Percentiles rank a stretch among this genome's conserved stretches.
Conservation (phyloP, 306 rosid genomes). For the Cajanus cajan region DNA sequence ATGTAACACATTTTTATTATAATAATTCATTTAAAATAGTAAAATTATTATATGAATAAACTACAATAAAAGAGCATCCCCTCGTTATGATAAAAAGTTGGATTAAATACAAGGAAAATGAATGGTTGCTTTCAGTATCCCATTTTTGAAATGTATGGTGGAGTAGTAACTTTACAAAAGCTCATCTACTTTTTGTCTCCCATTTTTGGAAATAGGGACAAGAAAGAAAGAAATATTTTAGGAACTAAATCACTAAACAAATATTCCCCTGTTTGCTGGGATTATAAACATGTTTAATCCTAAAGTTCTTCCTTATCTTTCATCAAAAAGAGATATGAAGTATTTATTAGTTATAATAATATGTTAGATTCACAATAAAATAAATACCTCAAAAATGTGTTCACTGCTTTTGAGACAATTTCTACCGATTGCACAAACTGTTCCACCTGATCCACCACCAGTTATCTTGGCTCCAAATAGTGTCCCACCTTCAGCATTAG, state of each 20-base stretch:
- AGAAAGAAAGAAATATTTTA: not conserved
- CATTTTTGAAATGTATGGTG: not conserved
- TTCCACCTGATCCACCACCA: conserved; percentile 97
- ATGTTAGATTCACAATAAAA: conserved; percentile 11
- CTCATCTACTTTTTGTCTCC: not conserved
- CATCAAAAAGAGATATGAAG: not conserved
- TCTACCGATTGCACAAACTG: conserved; percentile 82
- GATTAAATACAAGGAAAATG: not conserved
- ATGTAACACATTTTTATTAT: not conserved
- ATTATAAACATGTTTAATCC: not conserved
- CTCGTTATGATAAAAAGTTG: not conserved
- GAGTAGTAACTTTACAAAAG: not conserved
- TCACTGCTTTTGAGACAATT: conserved; percentile 71
- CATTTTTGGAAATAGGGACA: not conserved
- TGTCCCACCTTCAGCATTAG: conserved; percentile 65
- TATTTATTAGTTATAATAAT: not conserved
- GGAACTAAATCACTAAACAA: not conserved
- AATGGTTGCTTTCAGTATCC: not conserved
- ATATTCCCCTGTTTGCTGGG: not conserved
- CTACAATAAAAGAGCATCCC: not conserved
- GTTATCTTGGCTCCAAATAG: conserved; percentile 88
- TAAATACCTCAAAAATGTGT: conserved; percentile 77
- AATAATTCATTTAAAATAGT: not conserved
- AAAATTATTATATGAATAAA: not conserved
- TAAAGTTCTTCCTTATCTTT: not conserved